Evolutionary conservation across 129 eudicot species (phyloP).

Genomic region (Lactuca sativa): DNA sequence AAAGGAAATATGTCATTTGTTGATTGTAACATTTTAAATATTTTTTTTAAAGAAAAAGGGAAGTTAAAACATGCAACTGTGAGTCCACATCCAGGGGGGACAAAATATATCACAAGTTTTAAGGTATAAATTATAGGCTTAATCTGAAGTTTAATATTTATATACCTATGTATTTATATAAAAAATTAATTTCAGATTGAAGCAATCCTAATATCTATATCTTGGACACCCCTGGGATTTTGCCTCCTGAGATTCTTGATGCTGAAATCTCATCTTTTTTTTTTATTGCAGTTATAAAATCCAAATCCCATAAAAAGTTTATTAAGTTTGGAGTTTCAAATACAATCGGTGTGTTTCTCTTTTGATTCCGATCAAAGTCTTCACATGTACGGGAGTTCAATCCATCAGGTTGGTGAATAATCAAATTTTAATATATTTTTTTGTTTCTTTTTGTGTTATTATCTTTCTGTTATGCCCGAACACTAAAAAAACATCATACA

Average conservation of each 20-base stretch:
- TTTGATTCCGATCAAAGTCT: too few species aligned
- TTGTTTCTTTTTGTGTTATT: too few species aligned
- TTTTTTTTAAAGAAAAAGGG: constrained; percentile 63
- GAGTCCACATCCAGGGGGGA: constrained; percentile 82
- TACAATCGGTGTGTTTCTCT: too few species aligned
- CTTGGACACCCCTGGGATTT: constrained; percentile 84
- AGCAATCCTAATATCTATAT: constrained; percentile 84
- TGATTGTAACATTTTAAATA: constrained; percentile 13
- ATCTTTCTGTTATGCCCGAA: too few species aligned
- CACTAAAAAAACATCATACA: too few species aligned
- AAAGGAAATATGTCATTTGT: background rate
- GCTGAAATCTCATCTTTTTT: constrained; percentile 56
- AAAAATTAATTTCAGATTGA: constrained; percentile 53
- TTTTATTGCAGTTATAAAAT: too few species aligned
- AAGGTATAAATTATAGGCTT: constrained; percentile 69
- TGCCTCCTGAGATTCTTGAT: constrained; percentile 68
- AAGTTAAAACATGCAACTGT: constrained; percentile 70
- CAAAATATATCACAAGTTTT: constrained; percentile 62
- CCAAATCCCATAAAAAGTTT: constrained; percentile 40
- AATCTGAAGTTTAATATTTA: background rate
- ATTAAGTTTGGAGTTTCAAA: too few species aligned
- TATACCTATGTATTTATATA: constrained; percentile 17
- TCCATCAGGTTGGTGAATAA: too few species aligned
- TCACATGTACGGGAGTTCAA: too few species aligned
- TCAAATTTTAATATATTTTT: too few species aligned